Percentiles rank a stretch among this genome's conserved stretches.
phyloP scores from a whole-genome alignment of 2,329 filamentous ascomycete genomes.

The Karstenula rhodostoma region DNA sequence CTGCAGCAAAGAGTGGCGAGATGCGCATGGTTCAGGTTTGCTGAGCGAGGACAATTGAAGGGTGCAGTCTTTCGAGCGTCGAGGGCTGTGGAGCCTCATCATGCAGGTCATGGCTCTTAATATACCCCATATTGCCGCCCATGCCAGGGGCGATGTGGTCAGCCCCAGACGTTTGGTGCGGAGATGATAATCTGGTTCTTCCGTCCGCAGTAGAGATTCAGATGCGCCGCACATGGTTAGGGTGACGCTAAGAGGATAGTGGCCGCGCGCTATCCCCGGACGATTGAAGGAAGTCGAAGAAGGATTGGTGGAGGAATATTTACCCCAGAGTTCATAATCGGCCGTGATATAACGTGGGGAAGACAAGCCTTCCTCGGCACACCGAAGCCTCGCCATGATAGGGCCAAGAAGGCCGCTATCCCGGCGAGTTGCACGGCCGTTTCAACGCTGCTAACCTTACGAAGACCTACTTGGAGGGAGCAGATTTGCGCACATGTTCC shows the following conservation, averaged over 20 bases:
- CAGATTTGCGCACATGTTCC: not conserved
- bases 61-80: conserved; percentile 2
- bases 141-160: conserved; percentile 15
- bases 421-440: not conserved
- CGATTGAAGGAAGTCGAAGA: conserved; percentile 16
- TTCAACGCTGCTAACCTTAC: not conserved
- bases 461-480: not conserved
- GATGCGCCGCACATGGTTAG: conserved; percentile 30
- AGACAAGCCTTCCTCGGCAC: not conserved
- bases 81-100: conserved; percentile 12
- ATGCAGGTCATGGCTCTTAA: conserved; percentile 22
- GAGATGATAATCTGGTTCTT: conserved; percentile 27
- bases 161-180: conserved; percentile 18
- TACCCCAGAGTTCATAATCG: conserved; percentile 9
- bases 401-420: not conserved
- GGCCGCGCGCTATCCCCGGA: conserved; percentile 14
- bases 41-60: not conserved
- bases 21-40: conserved; percentile 34
- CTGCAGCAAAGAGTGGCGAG: conserved; percentile 31
- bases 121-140: conserved; percentile 26
- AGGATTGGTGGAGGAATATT: conserved; percentile 36
- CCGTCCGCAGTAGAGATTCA: conserved; percentile 21
- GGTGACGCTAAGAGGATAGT: conserved; percentile 29
- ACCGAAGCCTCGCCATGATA: not conserved
- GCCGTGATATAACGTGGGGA: conserved; percentile 11